Evolutionary conservation across 2,329 filamentous ascomycete genomes (phyloP).

Genomic region (Microdochium bolleyi): DNA sequence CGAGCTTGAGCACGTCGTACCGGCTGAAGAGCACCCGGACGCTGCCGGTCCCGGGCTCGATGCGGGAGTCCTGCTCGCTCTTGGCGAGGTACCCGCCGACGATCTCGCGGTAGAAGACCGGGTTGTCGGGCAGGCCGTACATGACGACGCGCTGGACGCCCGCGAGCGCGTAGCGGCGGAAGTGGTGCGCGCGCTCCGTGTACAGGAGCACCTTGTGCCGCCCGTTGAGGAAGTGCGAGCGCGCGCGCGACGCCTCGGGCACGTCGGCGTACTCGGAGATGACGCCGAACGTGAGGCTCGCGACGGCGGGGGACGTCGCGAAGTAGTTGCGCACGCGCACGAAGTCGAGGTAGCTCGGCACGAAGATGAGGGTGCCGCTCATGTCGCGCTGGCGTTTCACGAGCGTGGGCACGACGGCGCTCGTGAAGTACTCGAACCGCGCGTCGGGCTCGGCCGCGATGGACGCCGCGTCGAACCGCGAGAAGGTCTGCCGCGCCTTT

Average conservation of each 20-base stretch:
- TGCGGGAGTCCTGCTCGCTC: slow-evolving; percentile 47
- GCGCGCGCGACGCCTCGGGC: slow-evolving; percentile 71
- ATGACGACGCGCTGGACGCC: slow-evolving; percentile 81
- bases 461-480: slow-evolving; percentile 67
- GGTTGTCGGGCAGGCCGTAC: slow-evolving; percentile 87
- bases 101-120: slow-evolving; percentile 70
- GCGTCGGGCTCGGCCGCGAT: slow-evolving; percentile 74
- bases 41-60: slow-evolving; percentile 50
- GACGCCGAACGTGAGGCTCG: slow-evolving; percentile 61
- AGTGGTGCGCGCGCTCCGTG: slow-evolving; percentile 94
- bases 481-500: slow-evolving; percentile 79
- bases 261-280: slow-evolving; percentile 83
- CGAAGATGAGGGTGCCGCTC: slow-evolving; percentile 73
- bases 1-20: slow-evolving; percentile 83
- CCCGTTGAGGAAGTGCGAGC: slow-evolving; percentile 80
- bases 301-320: slow-evolving; percentile 55
- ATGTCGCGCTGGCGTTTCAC: slow-evolving; percentile 58
- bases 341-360: slow-evolving; percentile 93
- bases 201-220: slow-evolving; percentile 80
- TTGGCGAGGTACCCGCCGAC: slow-evolving; percentile 57
- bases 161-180: slow-evolving; percentile 74
- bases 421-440: slow-evolving; percentile 85
- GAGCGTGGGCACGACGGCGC: slow-evolving; percentile 69
- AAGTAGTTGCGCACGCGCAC: slow-evolving; percentile 90
- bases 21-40: slow-evolving; percentile 68